Base-by-base conservation (phyloP, 225 moss, liverwort and hornwort species). In the Pleurozium schreberi region DNA sequence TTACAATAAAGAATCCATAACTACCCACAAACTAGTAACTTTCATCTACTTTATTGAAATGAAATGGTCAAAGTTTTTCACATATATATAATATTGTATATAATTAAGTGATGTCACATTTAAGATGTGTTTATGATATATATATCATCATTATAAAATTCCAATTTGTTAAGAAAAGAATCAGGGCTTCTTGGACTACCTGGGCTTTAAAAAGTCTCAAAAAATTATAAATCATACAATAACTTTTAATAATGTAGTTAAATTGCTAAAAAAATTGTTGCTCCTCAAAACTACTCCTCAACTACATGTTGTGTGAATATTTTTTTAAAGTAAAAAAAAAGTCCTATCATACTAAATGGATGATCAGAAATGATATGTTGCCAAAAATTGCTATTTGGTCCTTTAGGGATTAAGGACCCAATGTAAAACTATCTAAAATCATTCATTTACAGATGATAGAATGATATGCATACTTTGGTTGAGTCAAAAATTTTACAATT, bases 21-120 rank as follows among this genome's bases (percentile, higher is more conserved):
- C 4, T 12, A 0, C 1, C 7, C 0, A 1, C n/a, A 69, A 38
- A 66, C 7, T n/a, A n/a, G n/a, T n/a, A n/a, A 13, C 7, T n/a
- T 68, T 68, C 14, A 38, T 38, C 6, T 13, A 4, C 8, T 40
- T 69, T 4, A 40, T 69, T 2, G 23, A 23, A 69, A 69, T 23
- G 23, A 5, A 69, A 40, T 69, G 14, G 14, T 40, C 1, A 8
- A 69, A 25, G 14, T 14, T 25, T 25, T 23, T 2, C 8, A 12
- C 1, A 3, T 33, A 40, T 40, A 23, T 40, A 25, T 13, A 23
- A n/a, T n/a, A n/a, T n/a, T n/a, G n/a, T n/a, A n/a, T n/a, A n/a
- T n/a, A n/a, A n/a, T n/a, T n/a, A n/a, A n/a, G n/a, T n/a, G n/a
- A n/a, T n/a, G n/a, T n/a, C n/a, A n/a, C n/a, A n/a, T n/a, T n/a